Evolutionary conservation across 441 rosid genomes (phyloP), one percentile per base, ranked within the genome.

Genomic region (Jatropha multifida): DNA sequence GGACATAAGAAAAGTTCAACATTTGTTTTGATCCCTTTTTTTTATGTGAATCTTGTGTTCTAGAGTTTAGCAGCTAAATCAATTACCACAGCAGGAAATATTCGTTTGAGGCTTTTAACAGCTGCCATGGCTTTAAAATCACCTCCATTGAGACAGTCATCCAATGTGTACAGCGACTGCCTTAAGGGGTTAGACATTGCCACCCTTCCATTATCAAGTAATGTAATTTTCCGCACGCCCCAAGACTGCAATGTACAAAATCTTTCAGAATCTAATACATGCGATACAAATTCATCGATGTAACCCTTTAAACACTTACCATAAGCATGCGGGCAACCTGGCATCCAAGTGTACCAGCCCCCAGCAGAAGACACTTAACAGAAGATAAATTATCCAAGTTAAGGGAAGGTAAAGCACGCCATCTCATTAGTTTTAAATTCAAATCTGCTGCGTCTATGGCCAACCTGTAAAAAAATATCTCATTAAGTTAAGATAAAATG

Each of bases 331-430:
- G 96, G 46, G 98, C 95, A 80, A 93, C 98, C 86, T 95, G 96
- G 82, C 99, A 95, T 65, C 99, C 99, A 71, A 95, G 90, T 78
- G 98, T 93, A 73, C 98, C 98, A 15, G 99, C 98, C 81, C 99
- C 98, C 58, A 95, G 86, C 79, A 95, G 98, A 85, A 95, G 99
- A 83, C 99, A 95, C 86, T 93, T 95, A 8, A 75, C 78, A 78
- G 96, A 85, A 77, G 91, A 86, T 63, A 95, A 82, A 63, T 84
- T 77, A 59, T 90, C 87, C 77, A 95, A 78, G 83, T 95, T 76
- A 58, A 95, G 91, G 74, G 99, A 93, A 11, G 99, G 99, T 83
- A 93, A 81, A 32, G 97, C 98, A 68, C 97, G 90, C 99, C 99
- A 93, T 81, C 94, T 88, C 99, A 95, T 95, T 77, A 95, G 75